A percentile compares a stretch with the other conserved stretches of the same genome.
phyloP scores from a whole-genome alignment of 2,329 filamentous ascomycete genomes.

The Pestalotiopsis sp. region DNA sequence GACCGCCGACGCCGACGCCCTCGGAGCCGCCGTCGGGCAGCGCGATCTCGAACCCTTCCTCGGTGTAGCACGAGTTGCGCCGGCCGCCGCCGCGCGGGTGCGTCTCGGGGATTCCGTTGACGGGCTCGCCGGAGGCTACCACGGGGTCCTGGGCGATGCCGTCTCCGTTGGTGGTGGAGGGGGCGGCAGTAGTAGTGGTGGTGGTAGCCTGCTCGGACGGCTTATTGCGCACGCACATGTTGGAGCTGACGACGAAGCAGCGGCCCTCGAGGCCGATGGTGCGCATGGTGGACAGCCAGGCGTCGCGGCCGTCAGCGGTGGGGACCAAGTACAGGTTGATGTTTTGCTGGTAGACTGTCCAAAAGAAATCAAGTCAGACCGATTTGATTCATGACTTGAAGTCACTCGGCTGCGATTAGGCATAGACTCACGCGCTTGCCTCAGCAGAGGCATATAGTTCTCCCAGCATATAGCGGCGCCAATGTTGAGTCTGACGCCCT shows the following conservation, averaged over 20 bases:
- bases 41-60: conserved; percentile 52
- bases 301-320: conserved; percentile 82
- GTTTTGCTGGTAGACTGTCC: conserved; percentile 77
- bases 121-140: neutral
- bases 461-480: conserved; percentile 95
- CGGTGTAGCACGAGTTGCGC: conserved; percentile 45
- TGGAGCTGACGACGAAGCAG: conserved; percentile 83
- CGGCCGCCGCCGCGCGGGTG: conserved; percentile 18
- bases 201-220: conserved; percentile 49
- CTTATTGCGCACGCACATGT: conserved; percentile 71
- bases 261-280: conserved; percentile 82
- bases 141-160: neutral
- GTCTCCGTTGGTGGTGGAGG: neutral
- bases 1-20: conserved; percentile 15
- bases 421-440: neutral
- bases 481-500: conserved; percentile 77
- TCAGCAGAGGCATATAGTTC: conserved; percentile 66
- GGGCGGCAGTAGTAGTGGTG: neutral
- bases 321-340: conserved; percentile 91
- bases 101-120: conserved; percentile 12
- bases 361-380: neutral
- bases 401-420: neutral
- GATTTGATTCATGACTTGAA: conserved; percentile 56
- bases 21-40: conserved; percentile 30
- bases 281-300: conserved; percentile 82